These are phyloP conservation scores for Yamadazyma oceani DNA, from an alignment of 1,139 yeast genomes.

Conservation along the genomic window DNA sequence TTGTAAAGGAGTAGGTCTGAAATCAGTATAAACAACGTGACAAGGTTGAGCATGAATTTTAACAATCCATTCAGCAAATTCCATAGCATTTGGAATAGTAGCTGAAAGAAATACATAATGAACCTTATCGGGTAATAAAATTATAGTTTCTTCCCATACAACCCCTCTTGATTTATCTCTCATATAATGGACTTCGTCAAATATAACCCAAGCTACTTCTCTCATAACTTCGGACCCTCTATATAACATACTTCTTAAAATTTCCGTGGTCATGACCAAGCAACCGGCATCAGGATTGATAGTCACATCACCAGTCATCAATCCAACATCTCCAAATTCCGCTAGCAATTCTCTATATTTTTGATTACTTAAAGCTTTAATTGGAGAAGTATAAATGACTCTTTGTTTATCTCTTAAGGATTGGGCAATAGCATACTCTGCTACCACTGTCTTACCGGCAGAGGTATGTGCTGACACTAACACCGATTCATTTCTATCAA, in stretches of 20 bases:
- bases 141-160: conserved; percentile 99
- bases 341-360: conserved; percentile 90
- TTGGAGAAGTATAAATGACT: conserved; percentile 96
- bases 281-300: conserved; percentile 97
- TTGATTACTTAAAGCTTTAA: conserved; percentile 94
- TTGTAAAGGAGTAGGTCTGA: conserved; percentile 97
- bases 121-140: conserved; percentile 92
- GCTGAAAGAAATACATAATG: conserved; percentile 88
- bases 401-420: conserved; percentile 87
- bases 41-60: conserved; percentile 94
- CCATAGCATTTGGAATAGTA: conserved; percentile 97
- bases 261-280: conserved; percentile 97
- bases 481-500: conserved; percentile 93
- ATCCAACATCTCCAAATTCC: conserved; percentile 93
- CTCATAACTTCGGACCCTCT: conserved; percentile 94
- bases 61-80: conserved; percentile 98
- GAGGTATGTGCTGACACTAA: conserved; percentile 98
- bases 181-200: conserved; percentile 96
- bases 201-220: conserved; percentile 95
- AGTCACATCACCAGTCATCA: conserved; percentile 97
- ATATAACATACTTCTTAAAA: conserved; percentile 86
- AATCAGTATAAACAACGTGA: conserved; percentile 97
- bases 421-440: conserved; percentile 98
- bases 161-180: conserved; percentile 97
- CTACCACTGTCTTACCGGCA: conserved; percentile 98